Evolutionary conservation across 768 basidiomycete genomes (phyloP).

Genomic region (Xerocomellus amylosporus): DNA sequence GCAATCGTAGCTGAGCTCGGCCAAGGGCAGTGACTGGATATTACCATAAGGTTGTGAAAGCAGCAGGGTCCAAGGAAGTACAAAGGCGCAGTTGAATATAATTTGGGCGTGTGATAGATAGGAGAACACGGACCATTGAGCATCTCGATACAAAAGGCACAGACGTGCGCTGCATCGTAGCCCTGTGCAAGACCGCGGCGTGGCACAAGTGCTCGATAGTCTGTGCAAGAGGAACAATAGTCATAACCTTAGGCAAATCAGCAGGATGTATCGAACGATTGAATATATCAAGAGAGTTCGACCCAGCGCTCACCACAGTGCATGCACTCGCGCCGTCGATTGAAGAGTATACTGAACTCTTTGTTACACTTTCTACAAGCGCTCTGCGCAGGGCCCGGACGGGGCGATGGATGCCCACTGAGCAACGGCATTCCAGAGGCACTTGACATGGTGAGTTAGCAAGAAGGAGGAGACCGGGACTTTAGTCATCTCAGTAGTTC

Average conservation of each 20-base stretch:
- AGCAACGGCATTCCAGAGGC: conserved; percentile 61
- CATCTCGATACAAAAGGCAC: conserved; percentile 70
- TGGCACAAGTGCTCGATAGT: conserved; percentile 80
- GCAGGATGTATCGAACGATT: neutral
- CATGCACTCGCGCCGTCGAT: conserved; percentile 63
- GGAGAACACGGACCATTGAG: conserved; percentile 50
- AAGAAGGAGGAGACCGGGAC: neutral
- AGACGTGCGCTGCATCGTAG: conserved; percentile 65
- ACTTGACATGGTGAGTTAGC: conserved; percentile 17
- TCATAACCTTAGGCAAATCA: conserved; percentile 49
- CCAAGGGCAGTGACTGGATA: conserved; percentile 66
- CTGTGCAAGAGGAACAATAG: conserved; percentile 72
- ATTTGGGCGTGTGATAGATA: neutral
- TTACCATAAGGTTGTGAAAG: neutral
- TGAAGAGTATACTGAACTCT: conserved; percentile 68
- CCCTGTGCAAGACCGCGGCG: conserved; percentile 49
- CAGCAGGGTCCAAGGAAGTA: neutral
- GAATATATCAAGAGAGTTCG: neutral
- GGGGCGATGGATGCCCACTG: conserved; percentile 58
- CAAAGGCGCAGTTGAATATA: neutral
- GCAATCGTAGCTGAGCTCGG: conserved; percentile 49
- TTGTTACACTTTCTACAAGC: conserved; percentile 70
- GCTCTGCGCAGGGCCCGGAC: conserved; percentile 23
- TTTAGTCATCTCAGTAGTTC: conserved; percentile 6
- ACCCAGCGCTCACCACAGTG: conserved; percentile 60